Evolutionary conservation across 2,329 filamentous ascomycete genomes (phyloP).

Genomic region (Zopfia rhizophila): DNA sequence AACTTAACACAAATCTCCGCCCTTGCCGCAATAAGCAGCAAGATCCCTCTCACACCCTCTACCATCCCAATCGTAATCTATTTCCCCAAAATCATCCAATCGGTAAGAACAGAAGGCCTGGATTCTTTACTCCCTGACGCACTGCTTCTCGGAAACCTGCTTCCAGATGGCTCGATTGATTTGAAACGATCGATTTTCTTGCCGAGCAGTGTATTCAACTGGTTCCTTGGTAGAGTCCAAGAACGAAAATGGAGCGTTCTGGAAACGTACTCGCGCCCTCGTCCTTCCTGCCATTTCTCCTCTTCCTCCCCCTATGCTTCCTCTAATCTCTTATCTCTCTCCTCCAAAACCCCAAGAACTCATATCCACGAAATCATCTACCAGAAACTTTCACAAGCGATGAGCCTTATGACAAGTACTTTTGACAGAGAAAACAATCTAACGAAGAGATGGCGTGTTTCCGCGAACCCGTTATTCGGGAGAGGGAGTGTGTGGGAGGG

Average conservation of each 20-base stretch:
- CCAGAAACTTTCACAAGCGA: conserved; percentile 30
- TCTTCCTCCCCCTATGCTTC: too few species aligned
- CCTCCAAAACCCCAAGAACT: too few species aligned
- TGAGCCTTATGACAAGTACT: conserved; percentile 24
- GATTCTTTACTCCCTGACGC: too few species aligned
- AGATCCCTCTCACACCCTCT: conserved; percentile 11
- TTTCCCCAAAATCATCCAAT: conserved; percentile 32
- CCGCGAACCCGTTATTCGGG: conserved; percentile 31
- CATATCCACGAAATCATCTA: conserved; percentile 24
- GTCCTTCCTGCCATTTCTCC: too few species aligned
- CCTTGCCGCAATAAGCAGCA: conserved; percentile 1
- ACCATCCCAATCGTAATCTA: conserved; percentile 43
- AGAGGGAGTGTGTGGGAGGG: conserved; percentile 46
- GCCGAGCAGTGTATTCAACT: too few species aligned
- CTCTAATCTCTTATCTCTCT: too few species aligned
- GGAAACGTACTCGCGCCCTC: too few species aligned
- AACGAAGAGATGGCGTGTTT: conserved; percentile 44
- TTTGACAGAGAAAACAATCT: conserved; percentile 33
- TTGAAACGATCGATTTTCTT: too few species aligned
- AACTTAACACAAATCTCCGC: neutral
- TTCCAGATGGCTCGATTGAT: too few species aligned
- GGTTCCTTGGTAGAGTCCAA: too few species aligned
- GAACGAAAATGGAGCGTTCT: too few species aligned
- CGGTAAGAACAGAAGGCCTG: too few species aligned
- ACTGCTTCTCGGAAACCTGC: neutral